phyloP scores from a whole-genome alignment of 306 rosid genomes.

The Cyclanthera cordifolia region DNA sequence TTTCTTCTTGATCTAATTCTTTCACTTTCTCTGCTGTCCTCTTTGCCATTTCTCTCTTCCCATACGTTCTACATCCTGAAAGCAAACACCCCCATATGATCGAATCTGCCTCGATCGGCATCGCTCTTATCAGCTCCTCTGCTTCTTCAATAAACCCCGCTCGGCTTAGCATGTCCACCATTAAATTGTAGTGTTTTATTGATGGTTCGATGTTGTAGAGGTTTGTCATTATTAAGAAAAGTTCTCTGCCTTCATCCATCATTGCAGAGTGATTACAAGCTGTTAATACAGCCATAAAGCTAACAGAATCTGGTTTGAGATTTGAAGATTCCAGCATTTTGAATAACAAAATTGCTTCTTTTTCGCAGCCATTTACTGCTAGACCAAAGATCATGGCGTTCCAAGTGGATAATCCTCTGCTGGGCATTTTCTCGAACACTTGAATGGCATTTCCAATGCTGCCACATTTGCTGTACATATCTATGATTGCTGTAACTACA shows the following conservation, averaged over 20 bases:
- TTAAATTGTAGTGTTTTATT: conserved; percentile 61
- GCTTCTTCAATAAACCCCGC: conserved; percentile 71
- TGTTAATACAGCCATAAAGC: conserved; percentile 64
- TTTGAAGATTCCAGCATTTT: conserved; percentile 39
- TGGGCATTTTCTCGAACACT: conserved; percentile 43
- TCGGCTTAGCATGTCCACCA: conserved; percentile 70
- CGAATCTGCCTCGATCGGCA: conserved; percentile 53
- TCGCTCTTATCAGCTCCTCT: conserved; percentile 38
- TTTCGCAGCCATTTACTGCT: conserved; percentile 57
- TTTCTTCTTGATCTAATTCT: conserved; percentile 54
- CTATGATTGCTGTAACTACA: conserved; percentile 62
- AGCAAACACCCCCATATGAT: conserved; percentile 83
- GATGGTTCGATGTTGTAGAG: conserved; percentile 47
- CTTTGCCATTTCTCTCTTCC: conserved; percentile 47
- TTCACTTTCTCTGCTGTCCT: conserved; percentile 45
- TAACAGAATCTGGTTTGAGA: conserved; percentile 45
- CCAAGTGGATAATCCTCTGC: conserved; percentile 57
- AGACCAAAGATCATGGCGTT: conserved; percentile 63
- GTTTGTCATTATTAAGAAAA: conserved; percentile 39
- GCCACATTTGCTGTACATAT: conserved; percentile 82
- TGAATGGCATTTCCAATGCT: conserved; percentile 40
- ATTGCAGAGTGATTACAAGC: conserved; percentile 65
- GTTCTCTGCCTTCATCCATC: conserved; percentile 46
- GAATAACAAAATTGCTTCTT: conserved; percentile 49
- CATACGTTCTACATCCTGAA: conserved; percentile 55